phyloP scores from a whole-genome alignment of 2,329 filamentous ascomycete species.

The Fusarium transvaalense region DNA sequence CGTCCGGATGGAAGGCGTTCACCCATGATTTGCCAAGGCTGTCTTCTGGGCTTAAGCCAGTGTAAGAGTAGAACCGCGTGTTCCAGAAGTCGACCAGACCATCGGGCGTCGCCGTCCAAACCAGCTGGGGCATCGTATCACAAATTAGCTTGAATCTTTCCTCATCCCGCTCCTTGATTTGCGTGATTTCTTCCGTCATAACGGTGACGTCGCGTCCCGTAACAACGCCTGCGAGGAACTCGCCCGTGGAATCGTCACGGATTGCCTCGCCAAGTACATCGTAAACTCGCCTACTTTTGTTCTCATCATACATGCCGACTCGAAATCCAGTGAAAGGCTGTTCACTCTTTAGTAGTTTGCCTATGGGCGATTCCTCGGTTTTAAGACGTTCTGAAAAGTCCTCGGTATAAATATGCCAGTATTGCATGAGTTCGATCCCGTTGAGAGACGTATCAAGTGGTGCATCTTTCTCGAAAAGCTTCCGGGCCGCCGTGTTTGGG shows the following conservation, averaged over 20 bases:
- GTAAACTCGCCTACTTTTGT: constrained; percentile 67
- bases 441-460: constrained; percentile 58
- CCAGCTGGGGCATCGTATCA: constrained; percentile 77
- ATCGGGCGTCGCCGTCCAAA: constrained; percentile 79
- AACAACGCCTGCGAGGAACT: constrained; percentile 80
- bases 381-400: constrained; percentile 72
- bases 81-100: constrained; percentile 81
- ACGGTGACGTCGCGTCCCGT: constrained; percentile 79
- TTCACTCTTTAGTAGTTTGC: constrained; percentile 71
- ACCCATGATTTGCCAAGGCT: constrained; percentile 74
- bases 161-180: constrained; percentile 78
- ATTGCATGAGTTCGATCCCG: constrained; percentile 68
- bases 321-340: constrained; percentile 69
- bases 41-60: constrained; percentile 72
- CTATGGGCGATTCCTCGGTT: constrained; percentile 74
- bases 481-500: constrained; percentile 74
- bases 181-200: constrained; percentile 75
- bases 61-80: constrained; percentile 83
- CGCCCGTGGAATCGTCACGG: constrained; percentile 73
- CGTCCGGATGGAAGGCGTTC: constrained; percentile 76
- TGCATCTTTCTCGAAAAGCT: constrained; percentile 61
- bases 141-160: constrained; percentile 81
- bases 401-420: constrained; percentile 73
- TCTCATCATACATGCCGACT: constrained; percentile 71
- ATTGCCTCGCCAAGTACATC: constrained; percentile 78